Percentiles rank a stretch among this genome's conserved stretches.
These are phyloP conservation scores for Chlorophyllum brunneum DNA, from an alignment of 768 basidiomycete species.

Conservation along the genomic window DNA sequence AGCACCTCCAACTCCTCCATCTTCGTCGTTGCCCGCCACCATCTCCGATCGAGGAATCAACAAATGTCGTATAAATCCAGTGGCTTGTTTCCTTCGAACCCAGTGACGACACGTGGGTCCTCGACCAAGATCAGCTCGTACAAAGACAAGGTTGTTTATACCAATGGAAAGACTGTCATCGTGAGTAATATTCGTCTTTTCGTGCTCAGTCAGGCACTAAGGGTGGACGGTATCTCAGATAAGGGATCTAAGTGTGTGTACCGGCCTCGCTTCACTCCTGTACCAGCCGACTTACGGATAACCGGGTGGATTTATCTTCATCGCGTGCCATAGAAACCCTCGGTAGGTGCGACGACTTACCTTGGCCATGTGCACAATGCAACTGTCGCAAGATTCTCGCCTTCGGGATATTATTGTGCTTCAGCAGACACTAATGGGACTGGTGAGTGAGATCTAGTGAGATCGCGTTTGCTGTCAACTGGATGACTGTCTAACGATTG, in stretches of 20 bases:
- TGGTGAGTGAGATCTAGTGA: conserved; percentile 57
- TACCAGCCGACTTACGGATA: background rate
- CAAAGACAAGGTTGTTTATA: conserved; percentile 82
- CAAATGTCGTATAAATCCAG: conserved; percentile 41
- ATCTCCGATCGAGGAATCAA: background rate
- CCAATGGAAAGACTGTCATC: conserved; percentile 80
- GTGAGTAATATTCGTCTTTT: conserved; percentile 44
- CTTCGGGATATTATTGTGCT: conserved; percentile 93
- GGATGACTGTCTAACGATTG: background rate
- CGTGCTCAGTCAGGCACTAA: background rate
- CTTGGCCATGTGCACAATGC: conserved; percentile 79
- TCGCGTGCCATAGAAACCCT: conserved; percentile 4
- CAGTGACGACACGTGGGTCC: conserved; percentile 33
- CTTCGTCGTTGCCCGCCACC: background rate
- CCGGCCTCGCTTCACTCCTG: background rate
- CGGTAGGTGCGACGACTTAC: conserved; percentile 59
- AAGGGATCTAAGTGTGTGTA: conserved; percentile 73
- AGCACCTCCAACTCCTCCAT: background rate
- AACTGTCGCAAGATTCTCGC: conserved; percentile 88
- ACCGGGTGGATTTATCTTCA: too few species aligned
- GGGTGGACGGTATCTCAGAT: conserved; percentile 44
- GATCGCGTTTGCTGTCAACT: background rate
- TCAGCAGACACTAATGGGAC: conserved; percentile 82
- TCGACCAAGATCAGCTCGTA: conserved; percentile 32
- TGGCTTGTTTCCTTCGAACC: conserved; percentile 61